A percentile compares a stretch with the other conserved stretches of the same genome.
These are phyloP conservation scores for Nicotiana tabacum DNA, from an alignment of 257 asterid species.

Conservation along the genomic window DNA sequence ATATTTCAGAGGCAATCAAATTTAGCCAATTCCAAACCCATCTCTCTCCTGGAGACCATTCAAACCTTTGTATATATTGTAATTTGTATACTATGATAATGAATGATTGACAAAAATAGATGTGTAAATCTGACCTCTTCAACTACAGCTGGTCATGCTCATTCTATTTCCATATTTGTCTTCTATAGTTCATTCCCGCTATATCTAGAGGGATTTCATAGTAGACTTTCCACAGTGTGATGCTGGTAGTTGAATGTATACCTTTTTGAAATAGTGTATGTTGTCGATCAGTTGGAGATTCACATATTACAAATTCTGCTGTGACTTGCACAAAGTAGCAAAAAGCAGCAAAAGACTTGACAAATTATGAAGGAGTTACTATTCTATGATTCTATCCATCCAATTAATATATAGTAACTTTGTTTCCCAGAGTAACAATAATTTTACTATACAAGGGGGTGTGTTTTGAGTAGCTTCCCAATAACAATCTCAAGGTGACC, in stretches of 20 bases:
- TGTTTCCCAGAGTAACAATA: not conserved
- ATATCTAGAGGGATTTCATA: not conserved
- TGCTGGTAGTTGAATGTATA: not conserved
- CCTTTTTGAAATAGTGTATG: not conserved
- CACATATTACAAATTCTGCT: not conserved
- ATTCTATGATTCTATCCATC: not conserved
- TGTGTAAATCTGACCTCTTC: not conserved
- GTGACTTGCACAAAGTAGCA: not conserved
- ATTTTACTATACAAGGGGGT: too few relatives aligned
- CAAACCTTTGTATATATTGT: constrained; percentile 3
- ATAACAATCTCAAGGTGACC: not conserved
- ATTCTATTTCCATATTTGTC: not conserved
- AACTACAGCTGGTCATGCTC: not conserved
- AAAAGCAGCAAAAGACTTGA: not conserved
- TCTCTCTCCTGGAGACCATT: not conserved
- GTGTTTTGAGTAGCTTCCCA: not conserved
- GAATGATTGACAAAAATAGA: not conserved
- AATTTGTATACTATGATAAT: not conserved
- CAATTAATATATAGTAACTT: not conserved
- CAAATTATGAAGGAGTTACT: not conserved
- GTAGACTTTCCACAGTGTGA: not conserved
- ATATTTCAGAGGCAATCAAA: constrained; percentile 39
- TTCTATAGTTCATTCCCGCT: not conserved
- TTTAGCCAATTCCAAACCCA: constrained; percentile 12
- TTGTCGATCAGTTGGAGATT: not conserved